These are phyloP conservation scores for Suillus spraguei DNA, from an alignment of 768 basidiomycete species.

Conservation along the genomic window DNA sequence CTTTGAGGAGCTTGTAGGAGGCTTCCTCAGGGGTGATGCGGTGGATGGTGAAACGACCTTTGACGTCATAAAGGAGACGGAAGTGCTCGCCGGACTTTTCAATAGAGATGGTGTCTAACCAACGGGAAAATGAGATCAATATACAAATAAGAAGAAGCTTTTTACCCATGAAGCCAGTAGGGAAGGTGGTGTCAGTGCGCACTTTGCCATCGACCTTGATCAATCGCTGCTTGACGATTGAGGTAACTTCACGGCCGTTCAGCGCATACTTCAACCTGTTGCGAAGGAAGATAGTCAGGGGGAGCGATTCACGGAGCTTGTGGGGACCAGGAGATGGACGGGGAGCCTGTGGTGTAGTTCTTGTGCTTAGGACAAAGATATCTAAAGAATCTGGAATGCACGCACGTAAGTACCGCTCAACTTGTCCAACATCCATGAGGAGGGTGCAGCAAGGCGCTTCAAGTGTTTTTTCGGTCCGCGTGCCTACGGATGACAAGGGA, in stretches of 20 bases:
- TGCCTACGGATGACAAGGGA: constrained; percentile 52
- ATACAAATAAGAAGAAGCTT: background rate
- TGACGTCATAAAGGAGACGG: constrained; percentile 98
- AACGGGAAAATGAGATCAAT: constrained; percentile 7
- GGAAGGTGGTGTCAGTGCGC: constrained; percentile 95
- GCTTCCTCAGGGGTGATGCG: constrained; percentile 99
- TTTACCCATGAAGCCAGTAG: constrained; percentile 96
- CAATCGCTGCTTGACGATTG: constrained; percentile 94
- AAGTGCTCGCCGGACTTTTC: constrained; percentile 99
- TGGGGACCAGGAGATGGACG: constrained; percentile 98
- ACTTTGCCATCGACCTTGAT: constrained; percentile 99
- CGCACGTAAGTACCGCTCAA: constrained; percentile 91
- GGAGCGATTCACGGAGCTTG: constrained; percentile 98
- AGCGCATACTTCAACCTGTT: constrained; percentile 99
- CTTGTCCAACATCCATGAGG: constrained; percentile 99
- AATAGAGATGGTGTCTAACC: constrained; percentile 88
- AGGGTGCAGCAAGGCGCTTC: constrained; percentile 96
- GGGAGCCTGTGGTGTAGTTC: constrained; percentile 63
- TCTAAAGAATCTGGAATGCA: constrained; percentile 14
- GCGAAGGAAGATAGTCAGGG: constrained; percentile 95
- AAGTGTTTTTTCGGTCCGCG: constrained; percentile 99
- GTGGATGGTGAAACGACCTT: constrained; percentile 99
- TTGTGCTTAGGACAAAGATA: background rate
- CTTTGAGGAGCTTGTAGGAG: constrained; percentile 94
- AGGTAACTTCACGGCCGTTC: constrained; percentile 92